Percentiles rank a stretch among this genome's conserved stretches.
Evolutionary conservation across 441 rosid genomes (phyloP).

Genomic region (Syzygium syzygioides): DNA sequence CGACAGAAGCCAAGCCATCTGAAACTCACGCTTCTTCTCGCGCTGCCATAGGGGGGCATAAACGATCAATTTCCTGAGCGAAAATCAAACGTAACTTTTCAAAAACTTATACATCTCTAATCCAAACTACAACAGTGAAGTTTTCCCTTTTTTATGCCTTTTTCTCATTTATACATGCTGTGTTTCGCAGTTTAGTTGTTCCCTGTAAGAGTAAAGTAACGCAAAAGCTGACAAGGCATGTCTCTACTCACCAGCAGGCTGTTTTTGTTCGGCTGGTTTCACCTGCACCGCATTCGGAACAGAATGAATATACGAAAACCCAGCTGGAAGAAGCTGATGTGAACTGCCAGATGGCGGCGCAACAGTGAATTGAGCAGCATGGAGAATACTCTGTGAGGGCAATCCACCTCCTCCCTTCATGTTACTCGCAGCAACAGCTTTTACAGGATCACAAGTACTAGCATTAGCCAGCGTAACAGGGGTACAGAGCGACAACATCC

Average conservation of each 20-base stretch:
- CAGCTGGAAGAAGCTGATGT: conserved; percentile 54
- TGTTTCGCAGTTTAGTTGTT: neutral
- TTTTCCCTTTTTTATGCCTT: neutral
- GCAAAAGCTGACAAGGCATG: neutral
- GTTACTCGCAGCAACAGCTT: conserved; percentile 52
- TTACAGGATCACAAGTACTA: conserved; percentile 62
- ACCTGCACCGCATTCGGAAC: conserved; percentile 59
- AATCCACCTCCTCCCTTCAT: conserved; percentile 68
- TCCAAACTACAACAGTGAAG: neutral
- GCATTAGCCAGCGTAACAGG: conserved; percentile 34
- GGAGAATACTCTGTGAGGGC: conserved; percentile 37
- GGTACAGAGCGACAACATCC: conserved; percentile 45
- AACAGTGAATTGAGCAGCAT: conserved; percentile 38
- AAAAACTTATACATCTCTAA: conserved; percentile 5
- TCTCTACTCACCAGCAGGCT: conserved; percentile 77
- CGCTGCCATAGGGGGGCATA: conserved; percentile 9
- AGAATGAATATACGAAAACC: conserved; percentile 52
- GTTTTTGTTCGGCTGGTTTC: conserved; percentile 82
- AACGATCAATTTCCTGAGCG: conserved; percentile 1
- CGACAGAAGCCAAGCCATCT: neutral
- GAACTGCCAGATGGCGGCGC: conserved; percentile 46
- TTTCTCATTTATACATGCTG: neutral
- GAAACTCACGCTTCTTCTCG: conserved; percentile 6
- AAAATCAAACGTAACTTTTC: neutral
- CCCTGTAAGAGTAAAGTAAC: neutral